Conservation (phyloP, 768 basidiomycete genomes). For the Saitozyma podzolica region DNA sequence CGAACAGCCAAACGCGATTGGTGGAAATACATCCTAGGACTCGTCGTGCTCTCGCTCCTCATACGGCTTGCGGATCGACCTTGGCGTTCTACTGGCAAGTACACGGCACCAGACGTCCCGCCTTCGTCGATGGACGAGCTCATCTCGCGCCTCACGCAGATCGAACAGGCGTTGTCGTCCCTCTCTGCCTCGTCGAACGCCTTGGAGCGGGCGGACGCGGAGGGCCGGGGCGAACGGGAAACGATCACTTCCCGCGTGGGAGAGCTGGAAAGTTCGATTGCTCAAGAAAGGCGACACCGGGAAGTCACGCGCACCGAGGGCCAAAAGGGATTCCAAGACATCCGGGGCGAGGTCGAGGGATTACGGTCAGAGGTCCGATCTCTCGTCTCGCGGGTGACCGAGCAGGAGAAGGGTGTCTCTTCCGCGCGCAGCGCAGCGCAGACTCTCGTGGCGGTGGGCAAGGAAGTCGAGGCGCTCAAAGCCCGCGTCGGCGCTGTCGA, state of each 20-base stretch:
- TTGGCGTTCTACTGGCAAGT: slow-evolving; percentile 9
- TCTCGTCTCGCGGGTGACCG: slow-evolving; percentile 9
- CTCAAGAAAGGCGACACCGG: slow-evolving; percentile 4
- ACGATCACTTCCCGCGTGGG: slow-evolving; percentile 7
- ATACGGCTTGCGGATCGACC: slow-evolving; percentile 26
- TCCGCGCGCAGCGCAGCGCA: slow-evolving; percentile 1
- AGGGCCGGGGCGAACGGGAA: slow-evolving; percentile 3
- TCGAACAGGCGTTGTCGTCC: slow-evolving; percentile 40
- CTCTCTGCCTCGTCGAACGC: slow-evolving; percentile 25
- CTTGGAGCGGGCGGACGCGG: slow-evolving; percentile 4
- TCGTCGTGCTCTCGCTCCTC: slow-evolving; percentile 29
- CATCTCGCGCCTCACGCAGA: slow-evolving; percentile 36
- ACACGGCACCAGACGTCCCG: slow-evolving; percentile 25
- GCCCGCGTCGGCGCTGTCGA: slow-evolving; percentile 44
- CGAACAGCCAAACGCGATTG: slow-evolving; percentile 25
- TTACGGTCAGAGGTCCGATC: slow-evolving; percentile 11
- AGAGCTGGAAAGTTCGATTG: slow-evolving; percentile 10
- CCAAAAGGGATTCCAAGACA: slow-evolving; percentile 9
- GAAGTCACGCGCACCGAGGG: slow-evolving; percentile 4
- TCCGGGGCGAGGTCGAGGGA: slow-evolving; percentile 8
- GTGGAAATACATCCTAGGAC: slow-evolving; percentile 38
- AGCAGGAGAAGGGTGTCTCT: slow-evolving; percentile 7
- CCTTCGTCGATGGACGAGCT: slow-evolving; percentile 49
- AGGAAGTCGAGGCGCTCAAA: slow-evolving; percentile 32
- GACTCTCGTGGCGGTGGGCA: slow-evolving; percentile 16